Conservation (phyloP, 805 yeast species). For the Pichia membranifaciens region DNA sequence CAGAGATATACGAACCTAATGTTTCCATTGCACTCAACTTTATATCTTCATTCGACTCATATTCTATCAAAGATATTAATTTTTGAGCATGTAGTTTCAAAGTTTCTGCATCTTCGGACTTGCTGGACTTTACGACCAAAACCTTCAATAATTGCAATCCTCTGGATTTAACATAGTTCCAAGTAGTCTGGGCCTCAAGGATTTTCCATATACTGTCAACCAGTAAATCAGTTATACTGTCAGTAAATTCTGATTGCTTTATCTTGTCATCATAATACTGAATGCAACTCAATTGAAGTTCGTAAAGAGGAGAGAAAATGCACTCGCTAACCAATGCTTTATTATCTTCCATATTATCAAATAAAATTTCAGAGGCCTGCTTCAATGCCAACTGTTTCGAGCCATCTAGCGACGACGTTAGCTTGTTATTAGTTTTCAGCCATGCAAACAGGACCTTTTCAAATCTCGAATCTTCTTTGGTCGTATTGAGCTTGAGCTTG, state of each 20-base stretch:
- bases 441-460: constrained; percentile 29
- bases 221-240: constrained; percentile 4
- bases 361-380: constrained; percentile 28
- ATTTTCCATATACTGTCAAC: constrained; percentile 22
- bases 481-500: background rate
- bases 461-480: constrained; percentile 1
- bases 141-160: constrained; percentile 33
- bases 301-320: constrained; percentile 36
- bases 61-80: constrained; percentile 24
- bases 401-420: constrained; percentile 37
- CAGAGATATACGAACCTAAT: constrained; percentile 39
- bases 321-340: constrained; percentile 28
- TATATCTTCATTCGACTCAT: constrained; percentile 30
- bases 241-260: background rate
- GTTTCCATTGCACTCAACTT: constrained; percentile 44
- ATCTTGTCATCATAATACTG: constrained; percentile 22
- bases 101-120: background rate
- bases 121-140: constrained; percentile 13
- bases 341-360: constrained; percentile 17
- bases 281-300: constrained; percentile 41
- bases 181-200: constrained; percentile 21
- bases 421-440: constrained; percentile 31
- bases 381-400: constrained; percentile 43
- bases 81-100: constrained; percentile 11
- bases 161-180: constrained; percentile 42